phyloP scores from a whole-genome alignment of 176 grass and related monocot species.

The Pontederia paniculata region DNA sequence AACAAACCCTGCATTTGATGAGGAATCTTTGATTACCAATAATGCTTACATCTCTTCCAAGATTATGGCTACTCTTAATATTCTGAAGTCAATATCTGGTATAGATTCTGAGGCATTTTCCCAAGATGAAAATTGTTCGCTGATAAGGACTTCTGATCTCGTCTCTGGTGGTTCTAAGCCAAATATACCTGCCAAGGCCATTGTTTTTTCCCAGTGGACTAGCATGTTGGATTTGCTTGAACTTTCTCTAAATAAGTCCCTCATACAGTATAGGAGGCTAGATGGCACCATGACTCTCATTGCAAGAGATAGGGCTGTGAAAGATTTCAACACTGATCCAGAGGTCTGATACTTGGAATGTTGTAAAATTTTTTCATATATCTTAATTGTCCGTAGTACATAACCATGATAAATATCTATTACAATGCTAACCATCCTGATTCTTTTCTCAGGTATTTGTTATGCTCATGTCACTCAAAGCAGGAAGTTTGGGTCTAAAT shows the following conservation, averaged over 20 bases:
- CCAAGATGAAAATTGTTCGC: slow-evolving; percentile 1
- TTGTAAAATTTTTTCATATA: background rate
- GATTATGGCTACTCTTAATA: slow-evolving; percentile 59
- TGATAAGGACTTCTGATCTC: background rate
- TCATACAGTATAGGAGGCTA: slow-evolving; percentile 93
- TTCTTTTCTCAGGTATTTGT: slow-evolving; percentile 57
- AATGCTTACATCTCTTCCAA: slow-evolving; percentile 81
- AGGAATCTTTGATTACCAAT: slow-evolving; percentile 54
- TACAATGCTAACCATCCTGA: background rate
- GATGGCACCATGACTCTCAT: slow-evolving; percentile 92
- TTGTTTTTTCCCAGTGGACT: slow-evolving; percentile 98
- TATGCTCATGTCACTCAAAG: slow-evolving; percentile 95
- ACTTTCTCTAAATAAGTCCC: slow-evolving; percentile 54
- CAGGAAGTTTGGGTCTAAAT: slow-evolving; percentile 80
- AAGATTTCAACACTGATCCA: slow-evolving; percentile 90
- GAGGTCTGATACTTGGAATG: slow-evolving; percentile 42
- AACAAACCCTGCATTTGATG: slow-evolving; percentile 34
- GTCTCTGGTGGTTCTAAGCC: background rate
- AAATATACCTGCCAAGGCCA: slow-evolving; percentile 59
- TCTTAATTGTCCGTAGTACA: slow-evolving; percentile 4
- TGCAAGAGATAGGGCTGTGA: slow-evolving; percentile 67
- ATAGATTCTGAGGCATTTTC: background rate
- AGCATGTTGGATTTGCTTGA: slow-evolving; percentile 94
- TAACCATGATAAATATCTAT: background rate
- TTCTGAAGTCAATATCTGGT: slow-evolving; percentile 49